Base-by-base conservation (phyloP, 208 protist species). In the Acanthamoeba healyi region DNA sequence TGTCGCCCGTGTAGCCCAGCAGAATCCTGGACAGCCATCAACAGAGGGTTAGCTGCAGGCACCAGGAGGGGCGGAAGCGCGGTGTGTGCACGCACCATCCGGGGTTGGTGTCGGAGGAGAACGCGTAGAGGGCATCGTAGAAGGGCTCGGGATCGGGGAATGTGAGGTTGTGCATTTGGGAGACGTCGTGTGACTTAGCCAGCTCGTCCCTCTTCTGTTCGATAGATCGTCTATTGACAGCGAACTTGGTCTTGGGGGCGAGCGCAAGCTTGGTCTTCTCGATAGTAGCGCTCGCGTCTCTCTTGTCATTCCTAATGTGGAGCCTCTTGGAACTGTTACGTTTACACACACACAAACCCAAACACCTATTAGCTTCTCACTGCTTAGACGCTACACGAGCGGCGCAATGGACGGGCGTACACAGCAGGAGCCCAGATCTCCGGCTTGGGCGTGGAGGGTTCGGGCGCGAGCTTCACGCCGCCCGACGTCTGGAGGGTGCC, bases 101-200 rank as follows among this genome's bases (percentile, higher is more conserved):
- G 17, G 79, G 32, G 36, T 63, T 44, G 40, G 22, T 51, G 79
- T 36, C 26, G 49, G 79, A 51, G 32, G 38, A 58, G 49, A 32
- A 87, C 2, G 26, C 49, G n/a, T 36, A 51, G 46, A 87, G 49
- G 79, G 79, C 79, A 44, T 61, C 36, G 32, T 87, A 87, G 49
- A 87, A 87, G 44, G 79, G 10, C 3, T 87, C 79, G 2, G 79
- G 44, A 9, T 87, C 36, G 44, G 79, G 3, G 49, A 87, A 87
- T 26, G n/a, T 32, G n/a, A 87, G 49, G n/a, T 51, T 87, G 24
- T 58, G 79, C 79, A 87, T 51, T 44, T 87, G 79, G 4, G 46
- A 3, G n/a, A 87, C 79, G 42, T 87, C 79, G 38, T 87, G 79
- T 26, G 49, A 34, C 79, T 87, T 87, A 44, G 79, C 79, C 46